Evolutionary conservation across 2,329 filamentous ascomycete genomes (phyloP), one percentile per base, ranked within the genome.

Genomic region (Colletotrichum zoysiae): DNA sequence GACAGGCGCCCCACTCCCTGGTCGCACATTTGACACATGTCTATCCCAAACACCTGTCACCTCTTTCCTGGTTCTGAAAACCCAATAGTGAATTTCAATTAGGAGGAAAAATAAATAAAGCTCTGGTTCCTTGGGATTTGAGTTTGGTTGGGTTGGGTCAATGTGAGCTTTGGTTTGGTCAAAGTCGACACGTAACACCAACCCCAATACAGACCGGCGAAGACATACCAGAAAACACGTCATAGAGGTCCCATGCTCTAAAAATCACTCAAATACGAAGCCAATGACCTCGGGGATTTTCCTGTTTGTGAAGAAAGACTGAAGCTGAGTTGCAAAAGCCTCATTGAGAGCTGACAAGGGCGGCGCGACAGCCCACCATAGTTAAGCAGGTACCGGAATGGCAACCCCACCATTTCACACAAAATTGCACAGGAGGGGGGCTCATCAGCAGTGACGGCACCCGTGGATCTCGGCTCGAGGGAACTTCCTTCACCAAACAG

Each of bases 341-440:
- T 14, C 9, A 12, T 46, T 9, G 20, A 20, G 42, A 48, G 51
- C 26, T n/a, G 4, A n/a, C 53, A 11, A 38, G 26, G 16, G 12
- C 5, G 20, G 26, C 14, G 51, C 7, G 44, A 16, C n/a, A 12
- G 55, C 33, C n/a, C 46, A 14, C 14, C 23, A 67, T 4, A 26
- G 65, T 65, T 72, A 72, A 38, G 65, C 70, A 48, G 53, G 65
- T 69, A 72, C 70, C 70, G 65, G 55, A 26, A 40, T 50, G n/a
- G 60, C 48, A 71, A 70, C 70, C 70, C 70, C 70, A 72, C 70
- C 66, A 70, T 56, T 48, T 5, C 51, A 64, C 69, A 63, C 70
- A 70, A 72, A 72, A 65, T 60, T 65, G 66, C 65, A 57, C 46
- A 65, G 65, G 65, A 65, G 69, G 69, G 69, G 65, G 30, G 65